These are phyloP conservation scores for Fusarium paranaense DNA, from an alignment of 2,329 filamentous ascomycete species.

Conservation along the genomic window DNA sequence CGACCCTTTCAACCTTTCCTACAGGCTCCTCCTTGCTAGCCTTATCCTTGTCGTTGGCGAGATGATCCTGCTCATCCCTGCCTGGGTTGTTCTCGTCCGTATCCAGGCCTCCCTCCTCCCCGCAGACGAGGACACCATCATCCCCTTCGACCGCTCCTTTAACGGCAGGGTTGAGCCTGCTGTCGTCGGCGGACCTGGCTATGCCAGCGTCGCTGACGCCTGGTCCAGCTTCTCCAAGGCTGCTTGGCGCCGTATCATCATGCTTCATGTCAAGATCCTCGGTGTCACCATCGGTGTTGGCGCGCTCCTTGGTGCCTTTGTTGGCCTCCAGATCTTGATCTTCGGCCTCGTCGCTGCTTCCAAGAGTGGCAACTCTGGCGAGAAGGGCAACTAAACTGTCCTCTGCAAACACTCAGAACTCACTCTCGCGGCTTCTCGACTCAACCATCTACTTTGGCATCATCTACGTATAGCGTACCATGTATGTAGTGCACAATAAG, in stretches of 20 bases:
- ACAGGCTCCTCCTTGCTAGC: constrained; percentile 55
- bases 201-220: constrained; percentile 78
- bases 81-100: constrained; percentile 80
- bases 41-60: constrained; percentile 57
- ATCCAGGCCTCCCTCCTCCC: constrained; percentile 89
- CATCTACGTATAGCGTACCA: background rate
- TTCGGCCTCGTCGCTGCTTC: constrained; percentile 39
- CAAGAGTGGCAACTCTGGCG: constrained; percentile 4
- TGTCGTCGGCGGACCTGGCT: constrained; percentile 78
- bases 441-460: background rate
- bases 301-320: constrained; percentile 58
- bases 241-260: constrained; percentile 78
- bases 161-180: constrained; percentile 80
- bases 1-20: constrained; percentile 43
- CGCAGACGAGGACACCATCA: constrained; percentile 83
- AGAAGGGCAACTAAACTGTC: constrained; percentile 18
- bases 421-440: background rate
- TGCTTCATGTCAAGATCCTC: constrained; percentile 80
- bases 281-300: constrained; percentile 62
- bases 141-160: constrained; percentile 91
- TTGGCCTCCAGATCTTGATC: constrained; percentile 65
- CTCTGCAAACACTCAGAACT: background rate
- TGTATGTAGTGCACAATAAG: background rate
- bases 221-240: constrained; percentile 82
- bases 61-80: constrained; percentile 77